A percentile compares a stretch with the other conserved stretches of the same genome.
Conservation (phyloP, 805 yeast genomes). For the Yamadazyma paraphyllophila region DNA sequence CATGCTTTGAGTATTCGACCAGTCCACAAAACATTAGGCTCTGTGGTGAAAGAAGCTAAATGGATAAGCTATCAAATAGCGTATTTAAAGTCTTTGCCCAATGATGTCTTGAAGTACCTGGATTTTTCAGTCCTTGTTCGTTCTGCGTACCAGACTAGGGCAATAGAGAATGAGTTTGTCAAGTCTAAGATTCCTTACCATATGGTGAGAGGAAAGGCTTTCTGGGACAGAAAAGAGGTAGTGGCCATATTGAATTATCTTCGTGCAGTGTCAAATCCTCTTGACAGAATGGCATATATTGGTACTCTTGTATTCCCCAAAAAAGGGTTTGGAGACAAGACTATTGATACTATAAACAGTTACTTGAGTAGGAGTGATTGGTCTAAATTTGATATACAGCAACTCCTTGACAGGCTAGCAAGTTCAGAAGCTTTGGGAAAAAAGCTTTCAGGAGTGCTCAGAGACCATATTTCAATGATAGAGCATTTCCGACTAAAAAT, state of each 20-base stretch:
- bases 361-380: slow-evolving; percentile 7
- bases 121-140: slow-evolving; percentile 76
- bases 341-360: slow-evolving; percentile 33
- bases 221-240: slow-evolving; percentile 78
- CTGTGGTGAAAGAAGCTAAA: slow-evolving; percentile 54
- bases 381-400: slow-evolving; percentile 16
- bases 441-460: neutral
- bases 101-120: slow-evolving; percentile 40
- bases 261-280: slow-evolving; percentile 55
- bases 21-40: slow-evolving; percentile 37
- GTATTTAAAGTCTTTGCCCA: slow-evolving; percentile 45
- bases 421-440: neutral
- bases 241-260: slow-evolving; percentile 60
- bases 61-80: slow-evolving; percentile 57
- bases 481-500: neutral
- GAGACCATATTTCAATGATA: slow-evolving; percentile 1
- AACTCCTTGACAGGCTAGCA: neutral
- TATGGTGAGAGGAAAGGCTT: slow-evolving; percentile 70
- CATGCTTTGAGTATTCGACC: slow-evolving; percentile 44
- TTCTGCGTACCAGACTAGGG: slow-evolving; percentile 57
- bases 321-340: slow-evolving; percentile 64
- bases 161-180: slow-evolving; percentile 62
- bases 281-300: slow-evolving; percentile 59
- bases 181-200: slow-evolving; percentile 58
- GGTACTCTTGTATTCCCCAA: slow-evolving; percentile 60